Conservation (phyloP, 768 basidiomycete species). For the Trametes gibbosa region DNA sequence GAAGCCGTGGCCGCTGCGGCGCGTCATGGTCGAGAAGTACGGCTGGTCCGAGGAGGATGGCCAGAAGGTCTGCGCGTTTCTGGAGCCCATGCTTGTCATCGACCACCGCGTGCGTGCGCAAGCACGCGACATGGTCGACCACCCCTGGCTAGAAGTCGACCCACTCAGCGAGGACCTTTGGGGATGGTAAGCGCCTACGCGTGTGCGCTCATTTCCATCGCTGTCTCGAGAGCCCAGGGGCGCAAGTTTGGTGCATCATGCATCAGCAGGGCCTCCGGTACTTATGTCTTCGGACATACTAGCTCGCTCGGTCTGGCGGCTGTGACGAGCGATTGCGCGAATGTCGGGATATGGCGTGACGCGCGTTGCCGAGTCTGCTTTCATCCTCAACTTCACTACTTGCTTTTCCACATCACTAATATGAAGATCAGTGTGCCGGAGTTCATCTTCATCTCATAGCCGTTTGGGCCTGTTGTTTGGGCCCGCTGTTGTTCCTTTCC, state of each 20-base stretch:
- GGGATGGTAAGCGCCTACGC: conserved; percentile 15
- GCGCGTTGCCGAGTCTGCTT: background rate
- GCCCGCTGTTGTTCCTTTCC: background rate
- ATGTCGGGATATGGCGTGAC: conserved; percentile 17
- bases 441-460: conserved; percentile 6
- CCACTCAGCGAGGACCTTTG: conserved; percentile 18
- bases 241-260: background rate
- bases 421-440: background rate
- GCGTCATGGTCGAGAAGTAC: conserved; percentile 91
- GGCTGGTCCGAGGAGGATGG: conserved; percentile 61
- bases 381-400: background rate
- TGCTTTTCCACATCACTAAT: background rate
- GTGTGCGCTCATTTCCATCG: background rate
- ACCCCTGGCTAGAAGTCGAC: conserved; percentile 63
- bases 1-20: conserved; percentile 78
- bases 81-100: conserved; percentile 72
- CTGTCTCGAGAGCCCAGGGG: background rate
- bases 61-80: conserved; percentile 56
- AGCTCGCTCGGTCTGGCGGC: background rate
- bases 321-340: conserved; percentile 14
- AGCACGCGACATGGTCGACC: conserved; percentile 71
- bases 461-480: conserved; percentile 1
- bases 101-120: conserved; percentile 67
- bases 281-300: background rate
- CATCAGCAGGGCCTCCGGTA: background rate